phyloP scores from a whole-genome alignment of 1,284 basidiomycete genomes.

The Naganishia liquefaciens region DNA sequence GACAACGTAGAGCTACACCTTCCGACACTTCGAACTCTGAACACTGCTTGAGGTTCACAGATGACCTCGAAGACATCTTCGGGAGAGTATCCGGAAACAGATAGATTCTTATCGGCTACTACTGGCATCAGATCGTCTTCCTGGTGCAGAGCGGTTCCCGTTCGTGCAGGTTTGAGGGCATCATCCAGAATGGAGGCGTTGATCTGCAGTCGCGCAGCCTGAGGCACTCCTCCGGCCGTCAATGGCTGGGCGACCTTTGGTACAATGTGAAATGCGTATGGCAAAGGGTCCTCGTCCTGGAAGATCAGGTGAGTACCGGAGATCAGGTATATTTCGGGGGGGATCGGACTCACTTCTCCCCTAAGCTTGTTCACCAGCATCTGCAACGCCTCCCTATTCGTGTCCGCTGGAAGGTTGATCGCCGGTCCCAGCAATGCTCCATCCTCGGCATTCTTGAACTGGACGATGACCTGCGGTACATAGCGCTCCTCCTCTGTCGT shows the following conservation, averaged over 20 bases:
- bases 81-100: slow-evolving; percentile 61
- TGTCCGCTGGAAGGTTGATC: slow-evolving; percentile 81
- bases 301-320: slow-evolving; percentile 11
- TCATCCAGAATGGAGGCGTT: slow-evolving; percentile 78
- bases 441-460: slow-evolving; percentile 86
- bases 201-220: slow-evolving; percentile 68
- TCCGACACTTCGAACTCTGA: slow-evolving; percentile 88
- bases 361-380: slow-evolving; percentile 79
- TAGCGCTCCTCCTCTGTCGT: slow-evolving; percentile 58
- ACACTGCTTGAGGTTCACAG: slow-evolving; percentile 93
- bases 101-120: slow-evolving; percentile 5
- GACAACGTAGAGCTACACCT: slow-evolving; percentile 88
- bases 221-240: slow-evolving; percentile 31
- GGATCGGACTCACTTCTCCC: slow-evolving; percentile 61
- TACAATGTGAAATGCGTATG: slow-evolving; percentile 83
- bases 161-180: slow-evolving; percentile 63
- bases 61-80: slow-evolving; percentile 84
- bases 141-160: slow-evolving; percentile 12
- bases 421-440: slow-evolving; percentile 77
- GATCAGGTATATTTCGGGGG: slow-evolving; percentile 14
- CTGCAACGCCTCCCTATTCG: slow-evolving; percentile 79
- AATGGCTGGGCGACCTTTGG: slow-evolving; percentile 53
- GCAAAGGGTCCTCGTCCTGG: slow-evolving; percentile 80
- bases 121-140: slow-evolving; percentile 3
- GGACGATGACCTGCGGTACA: slow-evolving; percentile 75